Evolutionary conservation across 129 eudicot genomes (phyloP), one percentile per base, ranked within the genome.

Genomic region (Artemisia tridentata): DNA sequence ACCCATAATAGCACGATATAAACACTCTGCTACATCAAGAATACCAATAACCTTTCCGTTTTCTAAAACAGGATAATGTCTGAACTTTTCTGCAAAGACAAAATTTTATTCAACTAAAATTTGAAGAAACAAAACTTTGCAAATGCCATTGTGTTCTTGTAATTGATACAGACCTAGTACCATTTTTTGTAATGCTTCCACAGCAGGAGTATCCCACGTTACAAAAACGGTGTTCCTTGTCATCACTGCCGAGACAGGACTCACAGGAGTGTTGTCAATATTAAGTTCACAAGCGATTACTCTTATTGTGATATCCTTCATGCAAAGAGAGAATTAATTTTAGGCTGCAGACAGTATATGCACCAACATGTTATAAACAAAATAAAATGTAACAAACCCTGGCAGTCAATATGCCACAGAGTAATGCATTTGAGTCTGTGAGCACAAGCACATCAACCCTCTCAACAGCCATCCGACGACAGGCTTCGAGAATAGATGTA

Each of bases 131-230:
- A 11, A 19, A 20, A 3, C 29, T 4, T 13, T 5, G 49, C 45
- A 38, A 62, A 45, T 63, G n/a, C 46, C 2, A 60, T 38, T 48
- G 19, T 63, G 13, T n/a, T 38, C 29, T 3, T 20, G 31, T 27
- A 17, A 16, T 0, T 15, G n/a, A 48, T 63, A 74, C 79, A 47
- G 20, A 93, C 99, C 99, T 90, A 80, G 88, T 9, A 95, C 99
- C 99, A 95, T 95, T 72, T 95, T 95, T 73, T 90, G 92, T 66
- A 95, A 73, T 52, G 99, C 99, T 86, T 90, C 99, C 34, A 90
- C 99, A 21, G 99, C 99, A 67, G 84, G 93, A 45, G 91, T 83
- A 75, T 95, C 99, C 8, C 97, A 90, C 55, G 88, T 88, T 72
- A 95, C 99, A 82, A 86, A 95, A 58, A 86, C 75, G 11, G 99